Base-by-base conservation (phyloP, 1,139 yeast species). In the Pneumocystis jirovecii region DNA sequence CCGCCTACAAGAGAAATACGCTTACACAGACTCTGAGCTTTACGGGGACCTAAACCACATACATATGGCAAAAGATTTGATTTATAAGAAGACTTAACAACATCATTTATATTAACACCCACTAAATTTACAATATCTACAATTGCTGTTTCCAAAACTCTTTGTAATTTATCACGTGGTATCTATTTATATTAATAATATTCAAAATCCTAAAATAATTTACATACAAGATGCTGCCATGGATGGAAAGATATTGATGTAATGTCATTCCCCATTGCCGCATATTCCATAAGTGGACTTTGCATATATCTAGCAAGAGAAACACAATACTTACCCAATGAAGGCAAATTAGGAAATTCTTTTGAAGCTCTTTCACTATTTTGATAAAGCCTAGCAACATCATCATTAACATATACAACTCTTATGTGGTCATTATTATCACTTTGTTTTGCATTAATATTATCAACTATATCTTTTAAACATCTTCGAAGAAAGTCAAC, bases 1-100 rank as follows among this genome's bases (percentile, higher is more conserved):
- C 84, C 88, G 44, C 86, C 96, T 73, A 81, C 85, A 68, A 86
- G 79, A 72, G 87, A 89, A 69, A 93, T 85, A 60, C 89, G 88
- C 74, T 91, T 89, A 62, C 91, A 75, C 69, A 95, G 80, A 62
- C 96, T 96, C 39, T 89, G 82, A 0, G 97, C 95, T 74, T 93
- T 93, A 78, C 98, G 86, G 61, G 96, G 96, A 62, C 99, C 99
- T 67, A 93, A 80, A 44, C 99, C 99, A 21, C 95, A 83, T 66
- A 93, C 83, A 73, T 82, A 95, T 57, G 85, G 95, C 68, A 93
- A 78, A 64, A 85, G 76, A 64, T 83, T 83, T 0, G 96, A 89
- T 69, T 84, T 76, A 71, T 89, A 87, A 0, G 85, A 79, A 66
- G 86, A 88, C 68, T 90, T 80, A 10, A 89, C 85, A 3, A 97